These are phyloP conservation scores for Stipa capillata DNA, from an alignment of 176 grass and related monocot species.

Conservation along the genomic window DNA sequence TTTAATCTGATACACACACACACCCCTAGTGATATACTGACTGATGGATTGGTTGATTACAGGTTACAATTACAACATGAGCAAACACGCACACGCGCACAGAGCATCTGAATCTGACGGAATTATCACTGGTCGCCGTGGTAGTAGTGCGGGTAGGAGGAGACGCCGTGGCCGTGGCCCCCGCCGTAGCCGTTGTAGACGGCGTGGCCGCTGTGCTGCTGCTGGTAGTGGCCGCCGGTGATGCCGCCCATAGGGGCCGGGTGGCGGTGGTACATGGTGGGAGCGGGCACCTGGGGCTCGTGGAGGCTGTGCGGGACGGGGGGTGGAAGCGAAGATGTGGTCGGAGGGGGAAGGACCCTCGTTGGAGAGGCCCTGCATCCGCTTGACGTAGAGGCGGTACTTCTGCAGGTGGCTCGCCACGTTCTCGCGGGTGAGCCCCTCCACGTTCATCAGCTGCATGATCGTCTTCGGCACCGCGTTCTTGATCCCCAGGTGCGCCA, in stretches of 20 bases:
- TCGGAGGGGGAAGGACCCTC: slow-evolving; percentile 38
- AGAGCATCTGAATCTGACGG: background rate
- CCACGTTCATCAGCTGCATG: slow-evolving; percentile 99
- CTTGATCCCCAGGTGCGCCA: slow-evolving; percentile 87
- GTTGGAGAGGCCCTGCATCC: slow-evolving; percentile 64
- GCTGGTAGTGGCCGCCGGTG: background rate
- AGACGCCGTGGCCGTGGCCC: background rate
- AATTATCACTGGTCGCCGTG: background rate
- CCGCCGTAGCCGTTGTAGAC: background rate
- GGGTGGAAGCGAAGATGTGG: slow-evolving; percentile 52
- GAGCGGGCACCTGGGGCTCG: slow-evolving; percentile 17
- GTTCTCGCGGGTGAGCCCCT: slow-evolving; percentile 80
- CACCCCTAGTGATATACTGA: background rate
- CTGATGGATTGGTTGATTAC: background rate
- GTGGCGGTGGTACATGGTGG: slow-evolving; percentile 23
- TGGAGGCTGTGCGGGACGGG: slow-evolving; percentile 36
- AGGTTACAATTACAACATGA: background rate
- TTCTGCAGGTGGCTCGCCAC: slow-evolving; percentile 93
- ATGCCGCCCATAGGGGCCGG: slow-evolving; percentile 2
- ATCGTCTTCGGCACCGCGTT: slow-evolving; percentile 90
- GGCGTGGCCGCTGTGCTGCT: background rate
- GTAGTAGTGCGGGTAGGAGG: background rate
- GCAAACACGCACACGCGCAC: background rate
- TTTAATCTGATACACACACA: background rate
- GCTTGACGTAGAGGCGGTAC: slow-evolving; percentile 77